Conservation (phyloP, 352 stramenopile genomes). For the Globisporangium solare region DNA sequence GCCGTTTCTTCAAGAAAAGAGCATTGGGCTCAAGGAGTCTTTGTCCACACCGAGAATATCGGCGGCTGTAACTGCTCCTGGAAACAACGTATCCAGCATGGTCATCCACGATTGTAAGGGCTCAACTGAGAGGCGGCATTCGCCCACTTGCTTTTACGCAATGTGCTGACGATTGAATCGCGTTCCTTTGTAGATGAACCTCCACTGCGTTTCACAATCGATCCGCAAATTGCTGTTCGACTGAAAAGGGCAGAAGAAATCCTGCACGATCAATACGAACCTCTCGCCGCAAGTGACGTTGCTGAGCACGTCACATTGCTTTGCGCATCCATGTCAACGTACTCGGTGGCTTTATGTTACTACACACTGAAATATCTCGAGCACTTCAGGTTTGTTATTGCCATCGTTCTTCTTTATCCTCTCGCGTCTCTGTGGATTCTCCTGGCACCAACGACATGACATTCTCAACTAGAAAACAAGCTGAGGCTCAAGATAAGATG, state of each 20-base stretch:
- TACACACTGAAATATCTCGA: slow-evolving; percentile 21
- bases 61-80: neutral
- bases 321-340: slow-evolving; percentile 24
- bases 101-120: slow-evolving; percentile 7
- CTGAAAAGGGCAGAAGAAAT: slow-evolving; percentile 3
- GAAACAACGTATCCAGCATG: slow-evolving; percentile 3
- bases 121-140: neutral
- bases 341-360: slow-evolving; percentile 17
- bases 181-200: neutral
- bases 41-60: slow-evolving; percentile 3
- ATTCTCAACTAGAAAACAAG: slow-evolving; percentile 26
- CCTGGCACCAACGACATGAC: neutral
- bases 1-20: slow-evolving; percentile 5
- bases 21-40: slow-evolving; percentile 1
- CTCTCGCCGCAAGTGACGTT: slow-evolving; percentile 3
- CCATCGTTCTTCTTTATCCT: slow-evolving; percentile 8
- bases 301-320: slow-evolving; percentile 21
- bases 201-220: slow-evolving; percentile 3
- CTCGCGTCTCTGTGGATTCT: neutral
- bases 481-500: slow-evolving; percentile 37
- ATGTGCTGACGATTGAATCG: neutral
- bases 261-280: slow-evolving; percentile 18
- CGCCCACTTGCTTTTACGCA: neutral
- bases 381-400: slow-evolving; percentile 19
- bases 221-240: neutral